Conservation (phyloP, 495 filamentous ascomycete genomes). For the Hypoxylon fragiforme region DNA sequence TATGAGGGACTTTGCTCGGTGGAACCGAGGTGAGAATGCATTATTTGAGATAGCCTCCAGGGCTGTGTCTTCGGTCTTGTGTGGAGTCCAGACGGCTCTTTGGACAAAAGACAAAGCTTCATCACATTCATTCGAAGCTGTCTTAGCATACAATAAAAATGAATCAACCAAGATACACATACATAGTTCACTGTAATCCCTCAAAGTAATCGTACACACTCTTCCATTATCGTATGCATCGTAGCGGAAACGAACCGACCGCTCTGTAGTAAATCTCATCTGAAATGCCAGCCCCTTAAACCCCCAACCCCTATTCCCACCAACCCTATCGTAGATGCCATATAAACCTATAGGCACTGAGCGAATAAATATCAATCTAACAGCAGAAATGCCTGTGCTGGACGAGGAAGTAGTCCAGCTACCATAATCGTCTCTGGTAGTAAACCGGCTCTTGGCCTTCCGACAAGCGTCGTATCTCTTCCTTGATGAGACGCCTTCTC, state of each 20-base stretch:
- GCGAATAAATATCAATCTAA: conserved; percentile 6
- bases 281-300: neutral
- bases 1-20: too few species aligned
- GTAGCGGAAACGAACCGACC: conserved; percentile 6
- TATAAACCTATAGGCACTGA: neutral
- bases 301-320: conserved; percentile 5
- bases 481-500: conserved; percentile 53
- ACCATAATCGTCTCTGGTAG: conserved; percentile 53
- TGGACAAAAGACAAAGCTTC: too few species aligned
- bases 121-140: too few species aligned
- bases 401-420: neutral
- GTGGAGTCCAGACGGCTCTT: too few species aligned
- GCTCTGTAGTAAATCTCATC: neutral
- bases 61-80: too few species aligned
- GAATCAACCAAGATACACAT: too few species aligned
- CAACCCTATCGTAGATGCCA: neutral
- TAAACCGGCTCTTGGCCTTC: conserved; percentile 45
- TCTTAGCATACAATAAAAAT: too few species aligned
- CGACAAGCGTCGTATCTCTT: conserved; percentile 51
- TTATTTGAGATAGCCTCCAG: too few species aligned
- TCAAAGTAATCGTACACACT: conserved; percentile 14
- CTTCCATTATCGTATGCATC: conserved; percentile 8
- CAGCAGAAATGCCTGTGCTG: neutral
- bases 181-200: too few species aligned
- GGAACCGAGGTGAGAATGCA: too few species aligned